Base-by-base conservation (phyloP, 805 yeast genomes). In the Zygosaccharomyces pseudorouxii region DNA sequence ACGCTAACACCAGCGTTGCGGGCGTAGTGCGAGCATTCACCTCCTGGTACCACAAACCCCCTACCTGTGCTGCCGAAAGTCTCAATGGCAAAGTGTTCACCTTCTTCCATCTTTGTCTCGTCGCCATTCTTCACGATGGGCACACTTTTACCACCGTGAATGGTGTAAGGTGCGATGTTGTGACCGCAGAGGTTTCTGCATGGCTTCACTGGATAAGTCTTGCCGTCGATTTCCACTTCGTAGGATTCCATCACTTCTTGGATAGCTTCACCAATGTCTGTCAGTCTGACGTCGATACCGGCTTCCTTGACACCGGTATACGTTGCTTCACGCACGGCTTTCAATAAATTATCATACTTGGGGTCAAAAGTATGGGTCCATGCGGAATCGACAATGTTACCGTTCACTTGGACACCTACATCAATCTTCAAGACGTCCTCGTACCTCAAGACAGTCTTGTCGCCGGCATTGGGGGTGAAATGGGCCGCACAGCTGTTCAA, bases 211-310 rank as follows among this genome's bases (percentile, higher is more conserved):
- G 90, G 97, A 64, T 79, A 81, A 0, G 82, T 76, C 62, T 88
- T 83, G 23, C 98, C 98, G 62, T 89, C 81, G 29, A 90, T 72
- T 68, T 92, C 97, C 51, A 92, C 79, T 69, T 93, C 99, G 68
- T 90, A 86, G 35, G 93, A 82, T 70, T 93, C 98, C 99, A 93
- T 93, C 39, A 86, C 93, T 64, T 93, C 99, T 69, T 93, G 97
- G 51, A 93, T 81, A 4, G 95, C 93, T 52, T 85, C 98, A 48
- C 99, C 99, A 56, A 93, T 86, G 63, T 93, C 99, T 41, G 95
- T 85, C 58, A 93, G 70, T 59, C 99, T 80, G 30, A 89, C 99
- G 66, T 93, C 99, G 53, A 93, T 90, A 46, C 99, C 99, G 1
- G 97, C 89, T 57, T 86, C 95, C 50, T 79, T 78, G 52, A 93